Base-by-base conservation (phyloP, 108 stramenopile species). In the Nitzschia sp. region DNA sequence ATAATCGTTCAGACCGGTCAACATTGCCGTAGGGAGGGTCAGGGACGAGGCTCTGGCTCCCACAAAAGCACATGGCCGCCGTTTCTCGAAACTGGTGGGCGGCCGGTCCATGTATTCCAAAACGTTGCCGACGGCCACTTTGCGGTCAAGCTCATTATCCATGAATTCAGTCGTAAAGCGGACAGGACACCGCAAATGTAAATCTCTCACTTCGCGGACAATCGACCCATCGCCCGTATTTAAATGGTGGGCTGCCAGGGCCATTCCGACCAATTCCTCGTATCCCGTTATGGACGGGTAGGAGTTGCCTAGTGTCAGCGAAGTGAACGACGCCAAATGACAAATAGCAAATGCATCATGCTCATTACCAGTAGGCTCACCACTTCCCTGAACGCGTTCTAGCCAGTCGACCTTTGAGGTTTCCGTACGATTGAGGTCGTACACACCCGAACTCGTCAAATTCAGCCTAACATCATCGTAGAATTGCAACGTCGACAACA, bases 1-100 rank as follows among this genome's bases (percentile, higher is more conserved):
- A 54, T 77, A 84, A 0, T 81, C 83, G n/a, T 63, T 48, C 19
- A 87, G 54, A 11, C 83, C 68, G 2, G 82, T 68, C 23, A 87
- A 46, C 23, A 83, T 71, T 46, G 66, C 45, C 1, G 79, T 80
- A 9, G 84, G 82, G 2, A 77, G 74, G 2, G 77, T 70, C 15
- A 80, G 66, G 1, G 74, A 13, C 15, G 80, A 82, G 5, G 64
- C 42, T 25, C 35, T 59, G 18, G 74, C 82, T 9, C 86, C 86
- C 3, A 85, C 2, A 46, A 85, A 82, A 25, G 79, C 86, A 65
- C 79, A 78, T 9, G 86, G 81, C 3, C 56, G 19, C 11, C 38
- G 35, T 25, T 62, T 38, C n/a, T 15, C 38, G 11, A n/a, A n/a
- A n/a, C n/a, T n/a, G n/a, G n/a, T 15, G 11, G 38, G 38, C 6